Percentiles rank a stretch among this genome's conserved stretches.
Conservation (phyloP, 2,329 filamentous ascomycete species). For the Fusarium austroafricanum region DNA sequence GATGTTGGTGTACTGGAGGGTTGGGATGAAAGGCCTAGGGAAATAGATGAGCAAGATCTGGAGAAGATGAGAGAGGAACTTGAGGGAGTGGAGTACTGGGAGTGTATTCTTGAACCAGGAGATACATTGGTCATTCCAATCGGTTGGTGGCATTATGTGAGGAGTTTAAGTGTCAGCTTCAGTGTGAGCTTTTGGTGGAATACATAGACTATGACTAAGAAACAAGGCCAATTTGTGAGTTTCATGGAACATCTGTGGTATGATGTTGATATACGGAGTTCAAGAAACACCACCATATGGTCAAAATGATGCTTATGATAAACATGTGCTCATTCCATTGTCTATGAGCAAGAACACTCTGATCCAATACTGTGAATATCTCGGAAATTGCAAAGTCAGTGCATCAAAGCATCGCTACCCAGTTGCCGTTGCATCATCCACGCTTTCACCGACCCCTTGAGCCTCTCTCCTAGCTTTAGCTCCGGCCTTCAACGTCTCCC, state of each 20-base stretch:
- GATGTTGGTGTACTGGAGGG: slow-evolving; percentile 79
- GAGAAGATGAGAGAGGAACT: slow-evolving; percentile 62
- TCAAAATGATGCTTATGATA: not conserved
- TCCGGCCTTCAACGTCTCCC: slow-evolving; percentile 70
- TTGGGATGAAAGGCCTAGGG: slow-evolving; percentile 59
- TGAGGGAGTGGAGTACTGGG: slow-evolving; percentile 71
- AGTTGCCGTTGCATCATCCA: slow-evolving; percentile 49
- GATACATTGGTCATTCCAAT: slow-evolving; percentile 90
- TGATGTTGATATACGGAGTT: not conserved
- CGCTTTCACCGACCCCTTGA: slow-evolving; percentile 51
- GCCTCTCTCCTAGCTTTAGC: slow-evolving; percentile 66
- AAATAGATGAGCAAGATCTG: slow-evolving; percentile 49
- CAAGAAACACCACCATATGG: not conserved
- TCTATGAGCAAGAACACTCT: slow-evolving; percentile 11
- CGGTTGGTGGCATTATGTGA: slow-evolving; percentile 98
- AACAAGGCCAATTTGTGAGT: not conserved
- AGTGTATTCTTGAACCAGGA: slow-evolving; percentile 82
- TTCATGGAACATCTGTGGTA: not conserved
- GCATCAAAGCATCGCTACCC: slow-evolving; percentile 21
- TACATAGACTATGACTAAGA: slow-evolving; percentile 41
- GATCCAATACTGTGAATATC: slow-evolving; percentile 1
- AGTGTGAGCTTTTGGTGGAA: slow-evolving; percentile 99
- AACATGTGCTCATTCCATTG: slow-evolving; percentile 5
- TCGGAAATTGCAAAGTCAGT: not conserved
- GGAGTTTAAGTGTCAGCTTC: slow-evolving; percentile 85